Conservation (phyloP, 805 yeast genomes). For the Candida dajiaensis region DNA sequence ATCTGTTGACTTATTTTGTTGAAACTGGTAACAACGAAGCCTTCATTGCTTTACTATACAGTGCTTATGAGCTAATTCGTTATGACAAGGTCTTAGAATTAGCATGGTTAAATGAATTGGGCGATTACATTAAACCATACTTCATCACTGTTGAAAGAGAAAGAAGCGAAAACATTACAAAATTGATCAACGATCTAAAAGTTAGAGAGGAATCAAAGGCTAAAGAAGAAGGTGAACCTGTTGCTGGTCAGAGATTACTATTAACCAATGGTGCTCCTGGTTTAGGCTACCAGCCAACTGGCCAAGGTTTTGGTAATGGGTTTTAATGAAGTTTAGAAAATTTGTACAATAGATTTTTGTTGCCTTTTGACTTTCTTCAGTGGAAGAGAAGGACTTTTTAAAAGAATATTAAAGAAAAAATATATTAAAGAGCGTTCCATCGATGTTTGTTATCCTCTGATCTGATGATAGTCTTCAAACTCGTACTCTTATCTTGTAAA, state of each 20-base stretch:
- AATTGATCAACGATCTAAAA: conserved; percentile 63
- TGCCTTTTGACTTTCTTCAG: neutral
- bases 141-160: conserved; percentile 80
- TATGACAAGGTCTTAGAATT: conserved; percentile 84
- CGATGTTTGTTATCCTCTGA: neutral
- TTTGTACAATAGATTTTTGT: neutral
- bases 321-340: conserved; percentile 17
- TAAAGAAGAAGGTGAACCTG: conserved; percentile 40
- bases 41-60: conserved; percentile 81
- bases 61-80: conserved; percentile 74
- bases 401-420: neutral
- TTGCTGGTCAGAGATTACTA: conserved; percentile 60
- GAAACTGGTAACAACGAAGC: conserved; percentile 97
- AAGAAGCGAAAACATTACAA: conserved; percentile 60
- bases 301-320: conserved; percentile 63
- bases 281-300: conserved; percentile 64
- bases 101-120: conserved; percentile 84
- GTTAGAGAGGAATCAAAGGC: conserved; percentile 58
- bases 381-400: neutral
- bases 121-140: conserved; percentile 87
- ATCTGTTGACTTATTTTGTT: conserved; percentile 83
- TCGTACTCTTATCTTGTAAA: too few species aligned
- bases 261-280: conserved; percentile 77
- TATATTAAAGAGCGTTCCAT: neutral
- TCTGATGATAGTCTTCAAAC: too few species aligned